Percentiles rank a stretch among this genome's conserved stretches.
Evolutionary conservation across 2,329 filamentous ascomycete species (phyloP).

Genomic region (Fusarium pilosicola): DNA sequence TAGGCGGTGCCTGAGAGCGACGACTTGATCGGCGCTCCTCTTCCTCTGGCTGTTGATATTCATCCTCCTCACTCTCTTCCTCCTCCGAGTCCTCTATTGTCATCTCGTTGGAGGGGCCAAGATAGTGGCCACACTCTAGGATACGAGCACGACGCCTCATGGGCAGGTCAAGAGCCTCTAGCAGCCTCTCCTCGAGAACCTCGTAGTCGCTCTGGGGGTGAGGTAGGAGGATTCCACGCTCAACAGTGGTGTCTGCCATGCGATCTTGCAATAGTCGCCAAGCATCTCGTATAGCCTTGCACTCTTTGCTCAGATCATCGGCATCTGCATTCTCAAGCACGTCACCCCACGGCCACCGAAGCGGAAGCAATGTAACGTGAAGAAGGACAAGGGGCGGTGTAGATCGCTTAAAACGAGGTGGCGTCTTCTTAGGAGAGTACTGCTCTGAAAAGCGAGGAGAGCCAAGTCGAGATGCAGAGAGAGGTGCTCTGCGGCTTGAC

Average conservation of each 20-base stretch:
- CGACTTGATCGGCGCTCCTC: slow-evolving; percentile 40
- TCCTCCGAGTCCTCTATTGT: slow-evolving; percentile 55
- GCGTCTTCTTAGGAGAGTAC: slow-evolving; percentile 67
- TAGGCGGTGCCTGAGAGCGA: slow-evolving; percentile 46
- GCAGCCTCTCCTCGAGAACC: slow-evolving; percentile 78
- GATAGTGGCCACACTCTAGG: slow-evolving; percentile 80
- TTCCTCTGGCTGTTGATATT: slow-evolving; percentile 49
- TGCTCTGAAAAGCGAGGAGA: slow-evolving; percentile 63
- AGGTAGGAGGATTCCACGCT: slow-evolving; percentile 78
- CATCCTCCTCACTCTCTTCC: slow-evolving; percentile 60
- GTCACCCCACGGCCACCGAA: slow-evolving; percentile 72
- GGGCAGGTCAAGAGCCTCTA: slow-evolving; percentile 79
- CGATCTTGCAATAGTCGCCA: slow-evolving; percentile 76
- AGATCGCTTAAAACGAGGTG: slow-evolving; percentile 65
- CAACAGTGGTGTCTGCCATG: slow-evolving; percentile 76
- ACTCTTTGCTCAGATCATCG: slow-evolving; percentile 55
- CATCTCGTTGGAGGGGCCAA: slow-evolving; percentile 67
- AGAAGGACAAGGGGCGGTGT: slow-evolving; percentile 78
- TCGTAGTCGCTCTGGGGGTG: slow-evolving; percentile 86
- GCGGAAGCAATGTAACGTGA: slow-evolving; percentile 79
- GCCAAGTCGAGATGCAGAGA: slow-evolving; percentile 66
- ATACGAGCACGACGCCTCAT: slow-evolving; percentile 72
- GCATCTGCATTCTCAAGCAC: slow-evolving; percentile 59
- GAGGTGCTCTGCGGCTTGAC: slow-evolving; percentile 59
- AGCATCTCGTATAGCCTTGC: slow-evolving; percentile 66